Base-by-base conservation (phyloP, 306 rosid genomes). In the Glycyrrhiza uralensis region DNA sequence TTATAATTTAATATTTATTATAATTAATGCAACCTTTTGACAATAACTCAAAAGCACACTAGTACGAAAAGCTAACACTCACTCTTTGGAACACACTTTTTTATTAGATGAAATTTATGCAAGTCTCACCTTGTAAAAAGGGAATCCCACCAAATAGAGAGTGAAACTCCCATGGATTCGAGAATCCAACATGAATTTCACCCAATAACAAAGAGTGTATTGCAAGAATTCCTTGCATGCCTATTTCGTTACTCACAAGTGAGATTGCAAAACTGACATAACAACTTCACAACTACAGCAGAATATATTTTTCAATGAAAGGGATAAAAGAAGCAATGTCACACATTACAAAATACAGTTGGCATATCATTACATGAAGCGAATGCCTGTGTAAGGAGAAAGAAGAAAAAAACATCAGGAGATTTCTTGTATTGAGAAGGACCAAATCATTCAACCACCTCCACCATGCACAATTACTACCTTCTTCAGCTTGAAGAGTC, bases 391-490 rank as follows among this genome's bases (percentile, higher is more conserved):
- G 5, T 13, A 30, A n/a, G 32, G 26, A 41, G 65, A 33, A 61
- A n/a, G n/a, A n/a, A n/a, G n/a, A n/a, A n/a, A n/a, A 55, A 61
- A 73, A 64, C 22, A 66, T 50, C 49, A 32, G 19, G 56, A 61
- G 38, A 47, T 15, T 61, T 49, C 19, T 28, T 20, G 41, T 8
- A 60, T 14, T 38, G 57, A 41, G 33, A n/a, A 65, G 39, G 41
- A 28, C 44, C 64, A 26, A 42, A 46, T 30, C 75, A 26, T 46
- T 68, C 52, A 64, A 68, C 71, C 45, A 39, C 69, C 58, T 61
- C 71, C 45, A 39, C 69, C 58, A 78, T 68, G 78, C 86, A 74
- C 78, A 54, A 46, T 74, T 35, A 36, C 74, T 56, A 74, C 76
- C 74, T 35, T 46, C 65, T 74, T 38, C 67, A 58, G 52, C 76